A percentile compares a stretch with the other conserved stretches of the same genome.
These are phyloP conservation scores for Tarenaya hassleriana DNA, from an alignment of 345 rosid species.

Conservation along the genomic window DNA sequence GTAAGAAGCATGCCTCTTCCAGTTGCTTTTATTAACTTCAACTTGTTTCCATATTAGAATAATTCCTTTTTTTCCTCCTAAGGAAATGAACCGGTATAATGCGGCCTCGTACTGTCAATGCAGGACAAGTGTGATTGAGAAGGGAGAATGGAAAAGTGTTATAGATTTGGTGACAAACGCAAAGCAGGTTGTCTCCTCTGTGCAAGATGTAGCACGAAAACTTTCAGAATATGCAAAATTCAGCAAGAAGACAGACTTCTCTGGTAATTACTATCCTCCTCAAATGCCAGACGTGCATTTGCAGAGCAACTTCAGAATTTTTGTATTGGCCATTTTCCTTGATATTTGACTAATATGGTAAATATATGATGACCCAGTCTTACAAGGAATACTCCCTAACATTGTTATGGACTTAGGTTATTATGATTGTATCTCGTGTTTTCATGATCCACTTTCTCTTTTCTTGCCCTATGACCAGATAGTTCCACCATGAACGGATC, in stretches of 20 bases:
- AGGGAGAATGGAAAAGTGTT: conserved; percentile 76
- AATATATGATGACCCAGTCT: no score
- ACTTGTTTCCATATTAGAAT: neutral
- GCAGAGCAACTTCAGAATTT: no score
- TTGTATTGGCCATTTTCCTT: no score
- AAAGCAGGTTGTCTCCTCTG: conserved; percentile 69
- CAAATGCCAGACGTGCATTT: no score
- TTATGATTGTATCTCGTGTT: no score
- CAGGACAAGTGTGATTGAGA: conserved; percentile 81
- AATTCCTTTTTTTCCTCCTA: no score
- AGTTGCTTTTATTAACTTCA: neutral
- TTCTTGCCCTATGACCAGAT: conserved; percentile 25
- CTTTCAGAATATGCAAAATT: conserved; percentile 77
- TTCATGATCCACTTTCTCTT: no score
- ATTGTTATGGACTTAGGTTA: no score
- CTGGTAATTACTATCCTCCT: conserved; percentile 40
- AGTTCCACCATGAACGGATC: conserved; percentile 20
- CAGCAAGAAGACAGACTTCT: conserved; percentile 34
- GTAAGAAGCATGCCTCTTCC: conserved; percentile 35
- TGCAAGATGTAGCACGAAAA: conserved; percentile 81
- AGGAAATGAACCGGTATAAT: neutral
- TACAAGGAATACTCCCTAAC: no score
- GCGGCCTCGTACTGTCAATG: conserved; percentile 5
- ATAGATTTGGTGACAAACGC: conserved; percentile 73
- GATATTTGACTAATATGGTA: no score